Conservation (phyloP, 2,329 filamentous ascomycete genomes). For the Fusarium cicatricum region DNA sequence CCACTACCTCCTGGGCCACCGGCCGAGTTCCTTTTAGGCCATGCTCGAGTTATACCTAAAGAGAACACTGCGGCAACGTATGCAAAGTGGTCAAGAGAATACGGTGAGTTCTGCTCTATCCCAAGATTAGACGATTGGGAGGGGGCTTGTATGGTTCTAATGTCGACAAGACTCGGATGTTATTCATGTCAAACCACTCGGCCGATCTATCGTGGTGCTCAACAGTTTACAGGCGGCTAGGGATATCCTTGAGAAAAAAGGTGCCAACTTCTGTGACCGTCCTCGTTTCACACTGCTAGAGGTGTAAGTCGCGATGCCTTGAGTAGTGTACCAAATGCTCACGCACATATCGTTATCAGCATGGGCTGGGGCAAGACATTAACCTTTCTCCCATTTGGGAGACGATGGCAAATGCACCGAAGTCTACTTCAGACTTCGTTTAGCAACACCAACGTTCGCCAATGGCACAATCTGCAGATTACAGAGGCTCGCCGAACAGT, state of each 20-base stretch:
- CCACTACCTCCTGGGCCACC: constrained; percentile 42
- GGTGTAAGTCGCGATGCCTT: constrained; percentile 36
- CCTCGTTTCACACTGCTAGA: constrained; percentile 53
- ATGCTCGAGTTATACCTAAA: constrained; percentile 41
- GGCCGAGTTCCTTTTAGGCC: constrained; percentile 41
- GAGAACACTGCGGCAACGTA: constrained; percentile 41
- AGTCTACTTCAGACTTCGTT: constrained; percentile 54
- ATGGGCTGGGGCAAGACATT: constrained; percentile 58
- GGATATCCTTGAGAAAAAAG: constrained; percentile 55
- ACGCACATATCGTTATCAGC: constrained; percentile 16
- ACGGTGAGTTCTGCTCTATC: constrained; percentile 28
- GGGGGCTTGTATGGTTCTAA: background rate
- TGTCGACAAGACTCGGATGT: constrained; percentile 42
- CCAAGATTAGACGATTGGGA: background rate
- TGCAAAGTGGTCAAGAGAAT: constrained; percentile 40
- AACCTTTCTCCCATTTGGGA: constrained; percentile 55
- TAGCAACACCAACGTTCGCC: constrained; percentile 47
- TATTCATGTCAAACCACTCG: constrained; percentile 43
- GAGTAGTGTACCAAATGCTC: background rate
- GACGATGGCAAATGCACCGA: constrained; percentile 53
- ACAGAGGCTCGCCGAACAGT: constrained; percentile 36
- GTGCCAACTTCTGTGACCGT: constrained; percentile 54
- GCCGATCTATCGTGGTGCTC: constrained; percentile 43
- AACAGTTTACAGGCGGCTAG: constrained; percentile 45
- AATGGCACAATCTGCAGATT: constrained; percentile 39